phyloP scores from a whole-genome alignment of 805 yeast genomes.

The Kluyveromyces dobzhanskii region DNA sequence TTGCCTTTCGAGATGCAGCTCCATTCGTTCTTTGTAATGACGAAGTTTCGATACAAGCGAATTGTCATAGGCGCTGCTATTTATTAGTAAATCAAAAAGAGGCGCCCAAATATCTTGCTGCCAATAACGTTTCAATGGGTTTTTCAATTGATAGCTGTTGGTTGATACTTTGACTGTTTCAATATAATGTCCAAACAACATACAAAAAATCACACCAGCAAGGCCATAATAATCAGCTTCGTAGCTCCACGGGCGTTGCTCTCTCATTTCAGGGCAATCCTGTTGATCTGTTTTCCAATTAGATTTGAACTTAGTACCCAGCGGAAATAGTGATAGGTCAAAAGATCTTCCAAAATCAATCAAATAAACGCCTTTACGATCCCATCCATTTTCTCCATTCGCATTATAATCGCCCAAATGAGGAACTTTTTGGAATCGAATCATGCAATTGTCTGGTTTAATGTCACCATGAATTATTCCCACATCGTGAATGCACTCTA shows the following conservation, averaged over 20 bases:
- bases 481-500: constrained; percentile 53
- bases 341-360: constrained; percentile 81
- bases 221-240: constrained; percentile 80
- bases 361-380: constrained; percentile 45
- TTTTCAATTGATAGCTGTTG: constrained; percentile 32
- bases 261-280: constrained; percentile 66
- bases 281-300: constrained; percentile 55
- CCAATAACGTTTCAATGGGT: constrained; percentile 66
- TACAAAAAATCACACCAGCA: constrained; percentile 63
- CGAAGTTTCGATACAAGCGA: constrained; percentile 31
- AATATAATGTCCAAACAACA: constrained; percentile 64
- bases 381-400: constrained; percentile 39
- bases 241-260: constrained; percentile 57
- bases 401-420: constrained; percentile 25
- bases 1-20: constrained; percentile 6
- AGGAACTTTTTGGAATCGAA: constrained; percentile 36
- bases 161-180: constrained; percentile 31
- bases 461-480: constrained; percentile 79
- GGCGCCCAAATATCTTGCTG: constrained; percentile 61
- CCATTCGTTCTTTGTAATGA: constrained; percentile 24
- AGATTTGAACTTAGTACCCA: constrained; percentile 45
- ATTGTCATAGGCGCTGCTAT: constrained; percentile 36
- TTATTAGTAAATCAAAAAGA: constrained; percentile 54
- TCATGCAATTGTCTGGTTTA: constrained; percentile 81
- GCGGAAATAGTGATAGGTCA: constrained; percentile 52